Evolutionary conservation across 2,329 filamentous ascomycete genomes (phyloP).

Genomic region (Curvularia eragrostidis): DNA sequence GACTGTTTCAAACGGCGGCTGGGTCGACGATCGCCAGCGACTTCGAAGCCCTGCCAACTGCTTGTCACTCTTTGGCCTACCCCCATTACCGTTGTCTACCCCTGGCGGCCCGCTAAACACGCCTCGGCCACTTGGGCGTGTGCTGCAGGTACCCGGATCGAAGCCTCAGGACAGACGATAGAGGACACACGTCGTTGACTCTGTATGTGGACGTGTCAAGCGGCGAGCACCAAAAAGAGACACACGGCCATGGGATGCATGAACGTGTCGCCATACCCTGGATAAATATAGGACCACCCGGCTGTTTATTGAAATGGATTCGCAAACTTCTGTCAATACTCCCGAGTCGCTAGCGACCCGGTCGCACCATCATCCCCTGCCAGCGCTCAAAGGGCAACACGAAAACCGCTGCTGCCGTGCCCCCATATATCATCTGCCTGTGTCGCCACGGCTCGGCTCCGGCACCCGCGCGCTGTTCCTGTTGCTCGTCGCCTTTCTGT

Average conservation of each 20-base stretch:
- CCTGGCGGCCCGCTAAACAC: conserved; percentile 16
- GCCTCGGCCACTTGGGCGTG: conserved; percentile 17
- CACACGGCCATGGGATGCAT: conserved; percentile 34
- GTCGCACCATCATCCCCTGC: conserved; percentile 45
- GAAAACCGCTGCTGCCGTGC: conserved; percentile 28
- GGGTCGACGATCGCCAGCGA: conserved; percentile 34
- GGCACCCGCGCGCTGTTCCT: conserved; percentile 30
- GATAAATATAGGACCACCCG: conserved; percentile 26
- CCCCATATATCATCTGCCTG: conserved; percentile 29
- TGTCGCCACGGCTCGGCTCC: conserved; percentile 18
- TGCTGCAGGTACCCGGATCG: conserved; percentile 28
- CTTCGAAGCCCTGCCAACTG: conserved; percentile 24
- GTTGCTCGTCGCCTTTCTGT: conserved; percentile 36
- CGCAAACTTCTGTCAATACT: conserved; percentile 24
- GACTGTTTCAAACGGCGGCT: conserved; percentile 20
- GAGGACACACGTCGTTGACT: conserved; percentile 3
- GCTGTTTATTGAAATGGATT: conserved; percentile 26
- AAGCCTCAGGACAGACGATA: conserved; percentile 2
- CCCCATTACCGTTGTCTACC: conserved; percentile 16
- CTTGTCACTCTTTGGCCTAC: conserved; percentile 33
- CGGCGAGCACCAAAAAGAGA: neutral
- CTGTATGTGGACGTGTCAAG: neutral
- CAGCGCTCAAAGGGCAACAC: conserved; percentile 29
- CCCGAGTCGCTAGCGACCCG: conserved; percentile 32
- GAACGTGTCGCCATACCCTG: conserved; percentile 17